phyloP scores from a whole-genome alignment of 2,329 filamentous ascomycete genomes.

The Pseudogymnoascus sp. region DNA sequence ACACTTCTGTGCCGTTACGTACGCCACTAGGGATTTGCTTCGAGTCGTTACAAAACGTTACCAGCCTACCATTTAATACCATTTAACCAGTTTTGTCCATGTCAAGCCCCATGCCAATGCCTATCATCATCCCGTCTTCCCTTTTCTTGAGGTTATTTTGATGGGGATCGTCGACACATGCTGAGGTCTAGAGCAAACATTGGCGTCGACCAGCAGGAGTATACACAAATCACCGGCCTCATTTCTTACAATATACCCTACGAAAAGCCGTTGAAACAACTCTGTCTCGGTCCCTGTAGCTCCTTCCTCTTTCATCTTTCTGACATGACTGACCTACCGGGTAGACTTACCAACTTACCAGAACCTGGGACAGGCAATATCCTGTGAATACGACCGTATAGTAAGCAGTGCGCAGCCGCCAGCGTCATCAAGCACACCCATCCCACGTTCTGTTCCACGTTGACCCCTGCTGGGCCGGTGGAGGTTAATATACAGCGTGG shows the following conservation, averaged over 20 bases:
- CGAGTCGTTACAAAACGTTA: not conserved
- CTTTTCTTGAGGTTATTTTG: not conserved
- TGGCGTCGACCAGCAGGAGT: not conserved
- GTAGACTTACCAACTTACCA: not conserved
- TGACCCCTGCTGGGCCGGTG: not conserved
- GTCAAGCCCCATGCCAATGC: not conserved
- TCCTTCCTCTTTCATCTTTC: not conserved
- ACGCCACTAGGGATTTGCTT: not conserved
- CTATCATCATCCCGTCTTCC: not conserved
- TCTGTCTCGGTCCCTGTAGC: not conserved
- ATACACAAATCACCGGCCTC: not conserved
- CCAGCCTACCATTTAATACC: not conserved
- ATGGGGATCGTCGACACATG: not conserved
- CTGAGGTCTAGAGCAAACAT: not conserved
- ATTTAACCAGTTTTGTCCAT: not conserved
- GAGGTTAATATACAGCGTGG: not conserved
- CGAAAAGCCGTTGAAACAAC: not conserved
- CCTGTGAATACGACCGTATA: not conserved
- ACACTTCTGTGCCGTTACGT: not conserved
- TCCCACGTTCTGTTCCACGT: not conserved
- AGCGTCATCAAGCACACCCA: not conserved
- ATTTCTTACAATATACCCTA: not conserved
- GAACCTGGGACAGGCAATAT: not conserved
- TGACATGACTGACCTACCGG: not conserved
- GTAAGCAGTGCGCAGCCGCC: not conserved